Conservation (phyloP, 2,329 filamentous ascomycete species). For the Rutstroemia sp. region DNA sequence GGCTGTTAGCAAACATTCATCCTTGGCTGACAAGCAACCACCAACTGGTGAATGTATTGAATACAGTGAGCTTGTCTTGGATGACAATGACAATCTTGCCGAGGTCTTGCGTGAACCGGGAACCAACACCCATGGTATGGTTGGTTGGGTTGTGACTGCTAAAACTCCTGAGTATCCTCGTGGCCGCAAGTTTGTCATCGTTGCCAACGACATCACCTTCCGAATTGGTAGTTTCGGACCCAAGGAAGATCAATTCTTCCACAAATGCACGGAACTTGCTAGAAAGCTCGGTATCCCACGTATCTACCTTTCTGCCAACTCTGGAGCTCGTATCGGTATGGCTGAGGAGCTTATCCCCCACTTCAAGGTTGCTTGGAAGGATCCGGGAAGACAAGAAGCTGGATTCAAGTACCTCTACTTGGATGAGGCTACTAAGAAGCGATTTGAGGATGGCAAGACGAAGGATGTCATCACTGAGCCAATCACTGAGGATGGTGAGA, state of each 20-base stretch:
- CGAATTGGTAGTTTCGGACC: constrained; percentile 98
- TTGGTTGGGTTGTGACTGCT: constrained; percentile 93
- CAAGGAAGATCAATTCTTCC: constrained; percentile 95
- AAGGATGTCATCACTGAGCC: constrained; percentile 83
- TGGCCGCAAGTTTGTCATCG: constrained; percentile 87
- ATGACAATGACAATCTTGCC: constrained; percentile 84
- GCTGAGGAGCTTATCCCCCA: constrained; percentile 95
- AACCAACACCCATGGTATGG: constrained; percentile 96
- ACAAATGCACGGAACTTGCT: constrained; percentile 96
- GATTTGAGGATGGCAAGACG: constrained; percentile 70
- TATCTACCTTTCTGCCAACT: constrained; percentile 98
- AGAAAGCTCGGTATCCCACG: constrained; percentile 91
- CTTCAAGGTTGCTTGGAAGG: constrained; percentile 97
- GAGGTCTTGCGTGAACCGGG: constrained; percentile 94
- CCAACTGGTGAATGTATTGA: constrained; percentile 85
- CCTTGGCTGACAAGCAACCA: constrained; percentile 73
- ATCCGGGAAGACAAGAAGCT: constrained; percentile 67
- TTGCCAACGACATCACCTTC: constrained; percentile 99
- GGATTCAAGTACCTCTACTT: constrained; percentile 98
- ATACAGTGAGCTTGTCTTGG: constrained; percentile 88
- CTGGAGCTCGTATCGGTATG: constrained; percentile 92
- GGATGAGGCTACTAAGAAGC: constrained; percentile 75
- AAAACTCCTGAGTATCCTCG: constrained; percentile 92
- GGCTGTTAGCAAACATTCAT: constrained; percentile 64
- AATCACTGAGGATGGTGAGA: constrained; percentile 79